A percentile compares a stretch with the other conserved stretches of the same genome.
Conservation (phyloP, 371 early-diverging fungal species). For the Mortierella sp. region DNA sequence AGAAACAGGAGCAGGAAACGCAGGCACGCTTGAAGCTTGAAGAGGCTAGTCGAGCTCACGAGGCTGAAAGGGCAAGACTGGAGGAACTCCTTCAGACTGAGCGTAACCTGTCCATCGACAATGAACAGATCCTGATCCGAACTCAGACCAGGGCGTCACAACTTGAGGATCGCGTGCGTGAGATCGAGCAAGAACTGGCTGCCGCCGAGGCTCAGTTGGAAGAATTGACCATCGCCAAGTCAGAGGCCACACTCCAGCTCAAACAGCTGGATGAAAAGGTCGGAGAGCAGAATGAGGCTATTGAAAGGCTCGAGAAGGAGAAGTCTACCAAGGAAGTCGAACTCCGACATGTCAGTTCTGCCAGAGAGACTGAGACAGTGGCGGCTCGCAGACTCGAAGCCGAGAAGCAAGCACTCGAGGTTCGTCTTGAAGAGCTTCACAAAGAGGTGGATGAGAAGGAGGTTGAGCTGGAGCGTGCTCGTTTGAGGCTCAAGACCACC, state of each 20-base stretch:
- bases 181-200: constrained; percentile 69
- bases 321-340: constrained; percentile 62
- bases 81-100: constrained; percentile 79
- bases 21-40: constrained; percentile 65
- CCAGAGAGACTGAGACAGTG: constrained; percentile 57
- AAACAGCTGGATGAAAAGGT: constrained; percentile 59
- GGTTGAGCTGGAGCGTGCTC: constrained; percentile 62
- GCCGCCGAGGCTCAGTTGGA: constrained; percentile 72
- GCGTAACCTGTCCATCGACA: constrained; percentile 77
- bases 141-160: constrained; percentile 76
- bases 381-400: constrained; percentile 58
- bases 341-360: constrained; percentile 64
- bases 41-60: constrained; percentile 60
- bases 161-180: constrained; percentile 74
- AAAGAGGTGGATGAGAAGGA: constrained; percentile 66
- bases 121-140: constrained; percentile 82
- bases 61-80: constrained; percentile 70
- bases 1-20: constrained; percentile 62
- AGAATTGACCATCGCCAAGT: constrained; percentile 61
- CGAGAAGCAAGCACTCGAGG: constrained; percentile 68
- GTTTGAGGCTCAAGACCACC: constrained; percentile 55
- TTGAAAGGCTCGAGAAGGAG: constrained; percentile 74
- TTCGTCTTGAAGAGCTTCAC: constrained; percentile 65
- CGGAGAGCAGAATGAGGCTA: constrained; percentile 54
- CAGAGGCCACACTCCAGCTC: constrained; percentile 58